Base-by-base conservation (phyloP, 176 grass and related monocot genomes). In the Eleusine indica region DNA sequence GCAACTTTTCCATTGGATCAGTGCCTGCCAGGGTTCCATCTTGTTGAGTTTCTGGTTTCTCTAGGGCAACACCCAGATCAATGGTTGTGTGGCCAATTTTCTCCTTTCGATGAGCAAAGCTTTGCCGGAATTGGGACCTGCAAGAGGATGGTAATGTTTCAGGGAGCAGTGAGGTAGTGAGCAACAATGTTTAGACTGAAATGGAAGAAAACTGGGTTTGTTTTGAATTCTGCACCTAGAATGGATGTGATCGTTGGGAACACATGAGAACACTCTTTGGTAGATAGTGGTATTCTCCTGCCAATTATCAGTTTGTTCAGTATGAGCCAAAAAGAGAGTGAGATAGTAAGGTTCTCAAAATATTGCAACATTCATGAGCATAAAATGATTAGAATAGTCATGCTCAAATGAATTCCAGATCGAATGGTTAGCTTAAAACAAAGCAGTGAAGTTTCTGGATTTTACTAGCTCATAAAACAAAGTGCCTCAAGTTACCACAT, bases 241-340 rank as follows among this genome's bases (percentile, higher is more conserved):
- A 69, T 82, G 77, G 51, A 91, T 89, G 71, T 85, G 68, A 78
- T 94, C 92, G 48, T 94, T 94, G 16, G 92, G 92, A 17, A 91
- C 87, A 77, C 92, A 94, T 13, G 89, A 89, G 61, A 94, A 94
- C 41, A 94, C 87, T 43, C 89, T 81, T 58, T 94, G 87, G 76
- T 94, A 94, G 57, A 94, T 89, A 73, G 38, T 81, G 32, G 89
- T 91, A 82, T 94, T 94, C 72, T 52, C 83, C 92, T 94, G 89
- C 58, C n/a, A 91, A 85, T 16, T 56, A 25, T 67, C 68, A 87
- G 66, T 40, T 66, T 53, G 60, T 86, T 77, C 39, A 40, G 76
- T 67, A 71, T 9, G 11, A 30, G 10, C 61, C 61, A 64, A 30
- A 63, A 28, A 1, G 8, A 8, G 8, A 63, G 3, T 19, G 17